A percentile compares a stretch with the other conserved stretches of the same genome.
These are phyloP conservation scores for Geotrichum reessii DNA, from an alignment of 1,139 yeast species.

Conservation along the genomic window DNA sequence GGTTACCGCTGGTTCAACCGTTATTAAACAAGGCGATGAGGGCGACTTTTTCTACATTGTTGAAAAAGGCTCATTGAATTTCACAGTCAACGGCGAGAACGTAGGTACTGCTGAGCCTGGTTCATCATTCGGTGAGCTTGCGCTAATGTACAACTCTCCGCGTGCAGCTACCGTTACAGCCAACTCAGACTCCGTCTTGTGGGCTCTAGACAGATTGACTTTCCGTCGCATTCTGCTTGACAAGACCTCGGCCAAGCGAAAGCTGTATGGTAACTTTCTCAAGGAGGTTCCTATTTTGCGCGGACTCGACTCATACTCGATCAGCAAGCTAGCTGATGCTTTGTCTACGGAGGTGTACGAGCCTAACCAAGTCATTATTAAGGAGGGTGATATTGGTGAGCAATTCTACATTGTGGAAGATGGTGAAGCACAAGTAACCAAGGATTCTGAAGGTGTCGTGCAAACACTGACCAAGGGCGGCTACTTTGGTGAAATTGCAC, in stretches of 20 bases:
- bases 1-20: conserved; percentile 54
- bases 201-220: conserved; percentile 93
- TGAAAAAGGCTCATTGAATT: conserved; percentile 80
- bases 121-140: conserved; percentile 91
- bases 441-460: conserved; percentile 55
- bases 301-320: conserved; percentile 67
- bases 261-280: conserved; percentile 83
- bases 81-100: conserved; percentile 63
- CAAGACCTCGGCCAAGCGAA: conserved; percentile 83
- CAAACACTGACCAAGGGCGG: conserved; percentile 69
- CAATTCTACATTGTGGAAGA: conserved; percentile 84
- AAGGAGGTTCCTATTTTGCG: conserved; percentile 80
- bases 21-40: conserved; percentile 91
- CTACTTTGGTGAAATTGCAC: conserved; percentile 93
- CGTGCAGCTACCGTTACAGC: conserved; percentile 94
- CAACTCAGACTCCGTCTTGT: conserved; percentile 60
- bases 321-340: conserved; percentile 92
- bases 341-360: conserved; percentile 70
- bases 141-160: conserved; percentile 95
- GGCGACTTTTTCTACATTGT: conserved; percentile 92
- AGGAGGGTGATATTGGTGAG: conserved; percentile 89
- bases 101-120: conserved; percentile 79
- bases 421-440: conserved; percentile 74
- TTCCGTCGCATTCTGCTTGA: conserved; percentile 88
- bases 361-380: conserved; percentile 68